Base-by-base conservation (phyloP, 1,284 basidiomycete genomes). In the Dichomitus squalens region DNA sequence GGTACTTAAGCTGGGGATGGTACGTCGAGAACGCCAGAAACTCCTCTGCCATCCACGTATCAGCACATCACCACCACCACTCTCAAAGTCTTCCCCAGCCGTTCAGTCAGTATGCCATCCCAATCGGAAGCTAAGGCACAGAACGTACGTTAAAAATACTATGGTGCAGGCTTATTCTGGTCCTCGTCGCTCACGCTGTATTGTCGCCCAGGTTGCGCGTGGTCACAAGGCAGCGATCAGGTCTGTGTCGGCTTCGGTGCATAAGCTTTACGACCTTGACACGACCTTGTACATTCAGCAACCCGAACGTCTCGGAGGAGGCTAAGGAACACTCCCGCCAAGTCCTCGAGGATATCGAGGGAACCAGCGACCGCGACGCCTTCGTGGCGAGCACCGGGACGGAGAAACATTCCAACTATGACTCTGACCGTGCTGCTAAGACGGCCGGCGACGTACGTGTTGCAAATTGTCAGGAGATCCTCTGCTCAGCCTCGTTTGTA, bases 261-360 rank as follows among this genome's bases (percentile, higher is more conserved):
- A 6, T 38, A 6, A 23, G 12, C n/a, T 16, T 12, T 6, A 2
- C 18, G 1, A 20, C 12, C 2, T 23, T 14, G 31, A 38, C 16
- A 29, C 50, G 38, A 25, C 33, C 23, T 12, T 18, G 21, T 41
- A 12, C 16, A 8, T 14, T 1, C 31, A 58, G 54, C 46, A 79
- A 80, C 64, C 75, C 77, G 7, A 74, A 72, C 54, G 73, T 74
- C 21, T 75, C 73, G 31, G 73, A 75, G 44, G 75, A 76, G 63
- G 75, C 77, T 4, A 79, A 78, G 64, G 72, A 71, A n/a, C 70
- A 73, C 55, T 75, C 76, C n/a, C 69, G 66, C 27, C 66, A 73
- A 31, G 69, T 71, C 12, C 66, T 78, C 7, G 67, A 76, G 9
- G 68, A 72, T 8, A 59, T 76, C 49, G 70, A 70, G 40, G 66